Conservation (phyloP, 805 yeast species). For the Metschnikowia santaceciliae region DNA sequence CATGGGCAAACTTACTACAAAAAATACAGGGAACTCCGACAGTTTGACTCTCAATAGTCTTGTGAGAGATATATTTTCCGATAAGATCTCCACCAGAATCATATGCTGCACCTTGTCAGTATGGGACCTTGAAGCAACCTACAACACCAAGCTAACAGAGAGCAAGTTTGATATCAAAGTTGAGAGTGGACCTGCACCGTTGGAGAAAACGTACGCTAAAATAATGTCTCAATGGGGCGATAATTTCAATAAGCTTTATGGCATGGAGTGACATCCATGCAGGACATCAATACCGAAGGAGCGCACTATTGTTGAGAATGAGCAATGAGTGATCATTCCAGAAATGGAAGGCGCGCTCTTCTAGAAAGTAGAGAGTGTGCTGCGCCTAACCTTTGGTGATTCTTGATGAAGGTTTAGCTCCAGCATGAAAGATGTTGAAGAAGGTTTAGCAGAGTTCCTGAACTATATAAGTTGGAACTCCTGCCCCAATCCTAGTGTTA, state of each 20-base stretch:
- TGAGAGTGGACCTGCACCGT: background rate
- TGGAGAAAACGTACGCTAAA: slow-evolving; percentile 15
- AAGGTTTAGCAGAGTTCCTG: too few species aligned
- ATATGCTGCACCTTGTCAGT: slow-evolving; percentile 33
- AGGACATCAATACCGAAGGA: background rate
- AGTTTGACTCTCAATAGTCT: slow-evolving; percentile 14
- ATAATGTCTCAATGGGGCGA: slow-evolving; percentile 25
- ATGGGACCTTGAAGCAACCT: slow-evolving; percentile 28
- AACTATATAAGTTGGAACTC: too few species aligned
- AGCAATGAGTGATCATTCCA: too few species aligned
- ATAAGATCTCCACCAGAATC: slow-evolving; percentile 26
- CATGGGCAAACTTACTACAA: background rate
- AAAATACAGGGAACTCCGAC: background rate
- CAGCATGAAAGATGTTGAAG: too few species aligned
- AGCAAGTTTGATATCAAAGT: background rate
- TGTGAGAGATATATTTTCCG: slow-evolving; percentile 15
- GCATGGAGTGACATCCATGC: slow-evolving; percentile 24
- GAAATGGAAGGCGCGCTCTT: too few species aligned
- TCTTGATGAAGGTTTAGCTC: too few species aligned
- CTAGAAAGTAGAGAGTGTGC: too few species aligned
- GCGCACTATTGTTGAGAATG: too few species aligned
- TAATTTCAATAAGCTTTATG: slow-evolving; percentile 30
- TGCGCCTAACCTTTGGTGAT: too few species aligned
- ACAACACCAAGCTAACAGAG: background rate
- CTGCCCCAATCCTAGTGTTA: too few species aligned